Conservation (phyloP, 2,329 filamentous ascomycete genomes). For the Cladophialophora psammophila region DNA sequence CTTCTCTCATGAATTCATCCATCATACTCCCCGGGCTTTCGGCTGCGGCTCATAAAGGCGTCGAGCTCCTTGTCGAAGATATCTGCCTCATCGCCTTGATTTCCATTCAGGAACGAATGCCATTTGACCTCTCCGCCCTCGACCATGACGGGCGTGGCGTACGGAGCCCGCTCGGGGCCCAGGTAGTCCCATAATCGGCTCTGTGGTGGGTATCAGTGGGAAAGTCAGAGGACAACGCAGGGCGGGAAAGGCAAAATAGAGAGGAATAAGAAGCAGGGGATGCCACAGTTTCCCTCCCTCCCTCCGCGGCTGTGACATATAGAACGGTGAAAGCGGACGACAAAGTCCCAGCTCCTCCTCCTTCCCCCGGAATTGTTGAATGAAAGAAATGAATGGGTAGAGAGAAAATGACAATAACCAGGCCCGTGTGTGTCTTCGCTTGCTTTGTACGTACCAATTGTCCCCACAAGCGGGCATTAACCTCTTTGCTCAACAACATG, state of each 20-base stretch:
- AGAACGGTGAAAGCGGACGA: no score
- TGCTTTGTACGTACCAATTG: slow-evolving; percentile 34
- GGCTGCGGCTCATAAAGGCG: slow-evolving; percentile 31
- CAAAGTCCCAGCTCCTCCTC: no score
- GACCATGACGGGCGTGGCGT: slow-evolving; percentile 36
- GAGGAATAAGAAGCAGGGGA: background rate
- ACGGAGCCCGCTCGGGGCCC: slow-evolving; percentile 37
- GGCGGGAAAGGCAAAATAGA: background rate
- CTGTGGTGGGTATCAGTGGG: slow-evolving; percentile 12
- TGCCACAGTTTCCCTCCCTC: no score
- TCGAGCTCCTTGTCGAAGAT: slow-evolving; percentile 29
- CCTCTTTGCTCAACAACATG: slow-evolving; percentile 39
- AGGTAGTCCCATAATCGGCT: slow-evolving; percentile 36
- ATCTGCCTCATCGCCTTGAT: slow-evolving; percentile 36
- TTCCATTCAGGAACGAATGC: slow-evolving; percentile 38
- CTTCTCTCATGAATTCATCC: background rate
- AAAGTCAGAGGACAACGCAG: no score
- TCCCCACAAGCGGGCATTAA: slow-evolving; percentile 38
- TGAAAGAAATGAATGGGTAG: no score
- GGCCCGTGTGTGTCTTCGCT: no score
- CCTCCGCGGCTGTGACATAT: no score
- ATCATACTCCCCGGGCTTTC: slow-evolving; percentile 9
- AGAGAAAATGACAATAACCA: no score
- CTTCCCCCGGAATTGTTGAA: no score
- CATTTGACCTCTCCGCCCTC: slow-evolving; percentile 39